phyloP scores from a whole-genome alignment of 164 flowering plant genomes.

The Kingdonia uniflora region DNA sequence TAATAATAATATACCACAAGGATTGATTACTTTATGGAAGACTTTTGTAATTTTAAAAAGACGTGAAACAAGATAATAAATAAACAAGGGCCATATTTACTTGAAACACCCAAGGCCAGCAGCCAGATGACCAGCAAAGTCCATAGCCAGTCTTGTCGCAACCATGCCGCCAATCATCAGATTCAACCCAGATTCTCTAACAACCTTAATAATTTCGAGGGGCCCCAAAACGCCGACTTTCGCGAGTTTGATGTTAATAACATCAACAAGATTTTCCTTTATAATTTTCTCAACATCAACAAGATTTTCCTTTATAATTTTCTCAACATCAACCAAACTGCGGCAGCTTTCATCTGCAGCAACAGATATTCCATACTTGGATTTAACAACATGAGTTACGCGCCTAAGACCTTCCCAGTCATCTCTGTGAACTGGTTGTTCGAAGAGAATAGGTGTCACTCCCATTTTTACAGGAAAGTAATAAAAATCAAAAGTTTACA shows the following conservation, averaged over 20 bases:
- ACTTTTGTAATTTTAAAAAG: too few species aligned
- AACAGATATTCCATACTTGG: constrained; percentile 64
- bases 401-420: constrained; percentile 86
- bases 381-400: constrained; percentile 48
- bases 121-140: constrained; percentile 92
- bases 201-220: constrained; percentile 69
- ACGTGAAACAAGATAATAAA: background rate
- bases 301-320: too few species aligned
- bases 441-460: constrained; percentile 77
- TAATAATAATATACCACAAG: too few species aligned
- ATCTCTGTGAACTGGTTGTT: constrained; percentile 89
- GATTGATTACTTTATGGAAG: too few species aligned
- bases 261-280: constrained; percentile 60
- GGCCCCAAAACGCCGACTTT: constrained; percentile 85
- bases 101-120: constrained; percentile 93
- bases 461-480: constrained; percentile 50
- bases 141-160: constrained; percentile 92
- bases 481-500: too few species aligned
- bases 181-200: constrained; percentile 41
- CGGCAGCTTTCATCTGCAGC: constrained; percentile 96
- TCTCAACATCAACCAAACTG: constrained; percentile 51
- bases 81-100: constrained; percentile 24
- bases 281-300: constrained; percentile 53
- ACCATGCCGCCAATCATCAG: constrained; percentile 98
- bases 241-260: constrained; percentile 78